Evolutionary conservation across 2,329 filamentous ascomycete genomes (phyloP), one percentile per base, ranked within the genome.

Genomic region (Claviceps lovelessii): DNA sequence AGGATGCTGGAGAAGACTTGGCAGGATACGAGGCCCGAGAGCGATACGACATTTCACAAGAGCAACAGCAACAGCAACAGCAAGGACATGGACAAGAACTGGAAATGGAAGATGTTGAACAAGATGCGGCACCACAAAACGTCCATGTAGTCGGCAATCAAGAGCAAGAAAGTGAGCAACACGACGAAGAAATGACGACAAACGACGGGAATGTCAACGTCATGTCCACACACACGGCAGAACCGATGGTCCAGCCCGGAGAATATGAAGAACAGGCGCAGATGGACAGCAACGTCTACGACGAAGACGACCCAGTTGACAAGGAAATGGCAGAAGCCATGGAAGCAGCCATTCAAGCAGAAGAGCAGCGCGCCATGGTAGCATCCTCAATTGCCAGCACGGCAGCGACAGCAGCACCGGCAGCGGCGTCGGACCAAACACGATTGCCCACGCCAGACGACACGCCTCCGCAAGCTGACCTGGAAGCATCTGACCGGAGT

Each of bases 361-460:
- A 49, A 37, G 52, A 54, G 10, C 23, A 41, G 44, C 48, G 23
- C 19, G n/a, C 17, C 15, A 33, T 45, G 3, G 49, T 39, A 17
- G 44, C 59, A 50, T 71, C 67, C 9, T 71, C 67, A 8, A 65
- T 66, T 57, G 63, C 56, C 58, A 67, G 60, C 59, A 59, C 57
- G 54, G 62, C 64, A 58, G 70, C 67, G 60, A 70, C 61, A 23
- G 23, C 23, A n/a, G n/a, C n/a, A n/a, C n/a, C 57, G 54, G 62
- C 64, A 58, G 70, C 67, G 60, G 70, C 61, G 61, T 70, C 67
- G 57, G 71, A 69, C 45, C 67, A 69, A 31, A 72, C 67, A 51
- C 74, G 75, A 57, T 67, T 79, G 58, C 75, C 76, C 57, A 79
- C 76, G 45, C 77, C 77, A 53, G 77, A 79, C 58, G 72, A 78